These are phyloP conservation scores for Cutaneotrichosporon curvatum DNA, from an alignment of 1,284 basidiomycete species.

Conservation along the genomic window DNA sequence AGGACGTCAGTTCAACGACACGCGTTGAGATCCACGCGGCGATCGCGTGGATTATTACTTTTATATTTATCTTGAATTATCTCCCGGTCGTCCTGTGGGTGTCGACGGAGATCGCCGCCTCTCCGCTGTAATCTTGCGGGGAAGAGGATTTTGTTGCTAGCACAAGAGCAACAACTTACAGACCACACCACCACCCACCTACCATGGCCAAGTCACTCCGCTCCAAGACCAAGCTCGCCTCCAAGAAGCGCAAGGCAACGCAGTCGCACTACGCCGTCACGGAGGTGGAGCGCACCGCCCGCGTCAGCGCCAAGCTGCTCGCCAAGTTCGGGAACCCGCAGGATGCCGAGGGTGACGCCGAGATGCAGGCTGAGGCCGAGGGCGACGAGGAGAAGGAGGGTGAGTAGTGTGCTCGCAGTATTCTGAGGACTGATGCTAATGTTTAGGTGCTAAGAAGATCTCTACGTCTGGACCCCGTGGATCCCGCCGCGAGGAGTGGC, in stretches of 20 bases:
- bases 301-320: constrained; percentile 64
- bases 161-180: no score
- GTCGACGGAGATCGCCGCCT: no score
- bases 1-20: constrained; percentile 17
- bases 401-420: constrained; percentile 2
- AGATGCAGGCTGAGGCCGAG: constrained; percentile 61
- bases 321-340: constrained; percentile 74
- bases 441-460: constrained; percentile 27
- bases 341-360: constrained; percentile 46
- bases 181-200: not conserved
- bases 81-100: no score
- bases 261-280: constrained; percentile 74
- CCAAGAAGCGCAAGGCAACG: constrained; percentile 76
- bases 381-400: constrained; percentile 20
- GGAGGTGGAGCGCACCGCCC: constrained; percentile 73
- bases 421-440: not conserved
- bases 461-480: constrained; percentile 43
- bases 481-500: constrained; percentile 44
- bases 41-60: constrained; percentile 4
- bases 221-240: constrained; percentile 79
- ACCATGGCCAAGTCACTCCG: constrained; percentile 87
- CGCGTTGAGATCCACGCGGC: constrained; percentile 1
- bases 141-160: not conserved
- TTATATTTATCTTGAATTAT: not conserved
- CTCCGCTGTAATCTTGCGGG: no score